These are phyloP conservation scores for Hypoxylon intermedium DNA, from an alignment of 495 filamentous ascomycete genomes.

Conservation along the genomic window DNA sequence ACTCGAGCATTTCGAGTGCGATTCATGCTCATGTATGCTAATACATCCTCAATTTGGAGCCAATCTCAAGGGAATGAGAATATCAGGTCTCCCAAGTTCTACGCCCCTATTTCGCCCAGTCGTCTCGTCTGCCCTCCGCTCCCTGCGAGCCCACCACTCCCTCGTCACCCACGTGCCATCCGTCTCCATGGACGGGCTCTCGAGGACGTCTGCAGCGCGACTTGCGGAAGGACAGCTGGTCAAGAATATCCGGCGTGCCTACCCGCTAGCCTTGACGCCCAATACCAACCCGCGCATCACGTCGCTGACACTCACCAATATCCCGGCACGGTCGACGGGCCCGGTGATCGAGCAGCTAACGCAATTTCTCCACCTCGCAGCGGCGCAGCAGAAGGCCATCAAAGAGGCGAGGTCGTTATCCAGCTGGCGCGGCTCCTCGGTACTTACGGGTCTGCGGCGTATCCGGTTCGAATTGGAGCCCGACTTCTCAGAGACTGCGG, in stretches of 20 bases:
- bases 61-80: constrained; percentile 15
- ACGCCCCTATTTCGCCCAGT: constrained; percentile 55
- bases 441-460: constrained; percentile 49
- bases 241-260: constrained; percentile 45
- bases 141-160: constrained; percentile 56
- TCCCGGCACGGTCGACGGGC: constrained; percentile 52
- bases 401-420: constrained; percentile 14
- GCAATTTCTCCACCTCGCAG: constrained; percentile 47
- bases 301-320: constrained; percentile 48
- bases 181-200: constrained; percentile 33
- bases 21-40: constrained; percentile 30
- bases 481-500: constrained; percentile 37
- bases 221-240: constrained; percentile 50
- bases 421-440: constrained; percentile 30
- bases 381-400: constrained; percentile 50
- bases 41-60: background rate
- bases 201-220: constrained; percentile 37
- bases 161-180: constrained; percentile 53
- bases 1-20: constrained; percentile 55
- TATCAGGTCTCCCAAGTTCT: constrained; percentile 47
- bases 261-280: constrained; percentile 50
- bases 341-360: constrained; percentile 47
- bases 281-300: constrained; percentile 56
- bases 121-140: constrained; percentile 52
- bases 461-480: constrained; percentile 53